phyloP scores from a whole-genome alignment of 805 yeast species.

The Hanseniaspora occidentalis region DNA sequence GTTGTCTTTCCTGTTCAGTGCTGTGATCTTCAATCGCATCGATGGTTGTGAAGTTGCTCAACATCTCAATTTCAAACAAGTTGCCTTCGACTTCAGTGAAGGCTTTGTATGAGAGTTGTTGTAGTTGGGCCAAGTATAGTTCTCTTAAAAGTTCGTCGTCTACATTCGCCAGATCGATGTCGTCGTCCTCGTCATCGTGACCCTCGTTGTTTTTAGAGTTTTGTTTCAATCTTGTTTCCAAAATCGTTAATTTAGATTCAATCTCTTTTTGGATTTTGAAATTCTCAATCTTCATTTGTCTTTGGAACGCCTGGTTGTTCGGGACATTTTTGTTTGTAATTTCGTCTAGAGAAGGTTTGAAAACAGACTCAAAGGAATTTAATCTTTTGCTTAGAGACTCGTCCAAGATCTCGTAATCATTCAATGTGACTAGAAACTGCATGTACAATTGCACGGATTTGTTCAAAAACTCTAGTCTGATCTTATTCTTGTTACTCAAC shows the following conservation, averaged over 20 bases:
- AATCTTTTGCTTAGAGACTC: constrained; percentile 27
- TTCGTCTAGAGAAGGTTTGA: constrained; percentile 28
- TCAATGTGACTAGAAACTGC: constrained; percentile 33
- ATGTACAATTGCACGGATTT: constrained; percentile 33
- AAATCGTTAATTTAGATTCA: constrained; percentile 28
- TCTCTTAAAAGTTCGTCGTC: constrained; percentile 58
- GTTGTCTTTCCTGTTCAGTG: constrained; percentile 8
- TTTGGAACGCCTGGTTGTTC: constrained; percentile 26
- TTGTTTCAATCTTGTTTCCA: constrained; percentile 29
- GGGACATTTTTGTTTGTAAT: constrained; percentile 9
- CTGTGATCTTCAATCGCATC: constrained; percentile 12
- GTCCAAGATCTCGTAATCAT: constrained; percentile 33
- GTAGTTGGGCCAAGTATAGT: constrained; percentile 40
- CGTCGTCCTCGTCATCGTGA: constrained; percentile 22
- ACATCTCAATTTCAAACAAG: constrained; percentile 53
- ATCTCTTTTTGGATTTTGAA: constrained; percentile 49
- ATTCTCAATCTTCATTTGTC: constrained; percentile 64
- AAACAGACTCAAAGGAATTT: constrained; percentile 28
- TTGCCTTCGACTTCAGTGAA: constrained; percentile 45
- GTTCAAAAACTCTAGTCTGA: constrained; percentile 27
- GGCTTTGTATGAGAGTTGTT: constrained; percentile 37
- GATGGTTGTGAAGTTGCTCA: constrained; percentile 33
- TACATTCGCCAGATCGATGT: constrained; percentile 5
- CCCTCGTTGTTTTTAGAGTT: constrained; percentile 11
- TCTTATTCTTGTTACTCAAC: constrained; percentile 16